Conservation (phyloP, 2,329 filamentous ascomycete genomes). For the Fusarium denticulatum region DNA sequence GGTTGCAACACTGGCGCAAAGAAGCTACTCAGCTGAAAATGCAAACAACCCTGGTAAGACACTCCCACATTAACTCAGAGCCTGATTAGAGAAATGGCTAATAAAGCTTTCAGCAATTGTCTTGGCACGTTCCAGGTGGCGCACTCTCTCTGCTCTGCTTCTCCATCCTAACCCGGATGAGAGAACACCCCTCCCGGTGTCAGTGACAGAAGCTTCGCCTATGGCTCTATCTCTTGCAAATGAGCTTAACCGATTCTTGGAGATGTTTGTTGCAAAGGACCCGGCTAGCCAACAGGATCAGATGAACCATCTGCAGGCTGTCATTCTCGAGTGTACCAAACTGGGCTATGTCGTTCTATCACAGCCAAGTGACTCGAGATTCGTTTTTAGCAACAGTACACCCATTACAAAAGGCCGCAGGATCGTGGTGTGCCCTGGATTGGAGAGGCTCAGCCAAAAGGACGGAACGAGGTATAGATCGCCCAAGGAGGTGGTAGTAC, state of each 20-base stretch:
- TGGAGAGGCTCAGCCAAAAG: slow-evolving; percentile 43
- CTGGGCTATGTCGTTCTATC: slow-evolving; percentile 56
- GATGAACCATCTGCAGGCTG: slow-evolving; percentile 50
- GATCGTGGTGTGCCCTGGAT: slow-evolving; percentile 44
- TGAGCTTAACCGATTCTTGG: slow-evolving; percentile 49
- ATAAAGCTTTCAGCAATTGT: slow-evolving; percentile 21
- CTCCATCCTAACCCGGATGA: slow-evolving; percentile 52
- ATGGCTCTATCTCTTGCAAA: slow-evolving; percentile 47
- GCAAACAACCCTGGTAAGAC: slow-evolving; percentile 46
- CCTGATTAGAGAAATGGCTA: neutral
- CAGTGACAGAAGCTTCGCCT: slow-evolving; percentile 43
- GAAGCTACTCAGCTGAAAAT: slow-evolving; percentile 43
- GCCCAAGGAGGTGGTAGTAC: slow-evolving; percentile 38
- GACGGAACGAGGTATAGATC: slow-evolving; percentile 39
- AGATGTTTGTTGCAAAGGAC: slow-evolving; percentile 46
- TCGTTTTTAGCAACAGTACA: slow-evolving; percentile 38
- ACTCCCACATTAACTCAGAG: neutral
- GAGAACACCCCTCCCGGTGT: slow-evolving; percentile 47
- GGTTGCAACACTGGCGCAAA: slow-evolving; percentile 45
- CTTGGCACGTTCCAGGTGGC: slow-evolving; percentile 54
- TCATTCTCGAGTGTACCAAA: slow-evolving; percentile 53
- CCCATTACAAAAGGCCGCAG: neutral
- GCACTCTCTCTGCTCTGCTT: slow-evolving; percentile 54
- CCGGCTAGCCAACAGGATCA: slow-evolving; percentile 46
- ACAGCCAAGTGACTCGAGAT: slow-evolving; percentile 53